Evolutionary conservation across 2,329 filamentous ascomycete species (phyloP).

Genomic region (Cercospora sp.): DNA sequence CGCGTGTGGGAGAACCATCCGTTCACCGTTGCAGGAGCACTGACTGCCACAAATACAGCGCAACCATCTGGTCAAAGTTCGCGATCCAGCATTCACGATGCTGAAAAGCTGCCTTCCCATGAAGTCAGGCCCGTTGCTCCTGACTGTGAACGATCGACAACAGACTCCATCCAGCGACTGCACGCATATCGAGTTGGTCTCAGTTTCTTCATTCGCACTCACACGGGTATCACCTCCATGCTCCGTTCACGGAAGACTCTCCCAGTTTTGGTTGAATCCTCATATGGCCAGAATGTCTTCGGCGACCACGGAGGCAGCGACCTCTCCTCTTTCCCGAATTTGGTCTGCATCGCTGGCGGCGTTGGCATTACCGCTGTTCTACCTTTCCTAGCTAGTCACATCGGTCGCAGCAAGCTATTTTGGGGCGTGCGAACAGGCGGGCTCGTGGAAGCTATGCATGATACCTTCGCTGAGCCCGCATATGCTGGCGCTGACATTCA

Average conservation of each 20-base stretch:
- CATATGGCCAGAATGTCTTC: slow-evolving; percentile 36
- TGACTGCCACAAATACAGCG: not conserved
- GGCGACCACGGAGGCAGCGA: not conserved
- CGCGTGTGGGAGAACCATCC: slow-evolving; percentile 57
- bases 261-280: slow-evolving; percentile 43
- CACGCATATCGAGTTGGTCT: slow-evolving; percentile 28
- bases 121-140: slow-evolving; percentile 1
- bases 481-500: slow-evolving; percentile 42
- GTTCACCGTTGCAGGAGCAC: slow-evolving; percentile 46
- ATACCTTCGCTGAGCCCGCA: slow-evolving; percentile 3
- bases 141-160: not conserved
- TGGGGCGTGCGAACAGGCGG: slow-evolving; percentile 40
- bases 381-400: slow-evolving; percentile 38
- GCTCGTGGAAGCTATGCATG: slow-evolving; percentile 28
- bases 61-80: not conserved
- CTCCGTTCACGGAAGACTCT: slow-evolving; percentile 27
- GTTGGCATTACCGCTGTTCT: slow-evolving; percentile 52
- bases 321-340: slow-evolving; percentile 12
- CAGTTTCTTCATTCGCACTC: slow-evolving; percentile 43
- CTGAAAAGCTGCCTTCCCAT: slow-evolving; percentile 7
- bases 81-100: not conserved
- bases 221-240: slow-evolving; percentile 38
- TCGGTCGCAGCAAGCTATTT: slow-evolving; percentile 39
- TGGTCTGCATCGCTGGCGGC: slow-evolving; percentile 51
- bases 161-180: not conserved